Percentiles rank a stretch among this genome's conserved stretches.
phyloP scores from a whole-genome alignment of 495 filamentous ascomycete species.

The Xylaria nigripes region DNA sequence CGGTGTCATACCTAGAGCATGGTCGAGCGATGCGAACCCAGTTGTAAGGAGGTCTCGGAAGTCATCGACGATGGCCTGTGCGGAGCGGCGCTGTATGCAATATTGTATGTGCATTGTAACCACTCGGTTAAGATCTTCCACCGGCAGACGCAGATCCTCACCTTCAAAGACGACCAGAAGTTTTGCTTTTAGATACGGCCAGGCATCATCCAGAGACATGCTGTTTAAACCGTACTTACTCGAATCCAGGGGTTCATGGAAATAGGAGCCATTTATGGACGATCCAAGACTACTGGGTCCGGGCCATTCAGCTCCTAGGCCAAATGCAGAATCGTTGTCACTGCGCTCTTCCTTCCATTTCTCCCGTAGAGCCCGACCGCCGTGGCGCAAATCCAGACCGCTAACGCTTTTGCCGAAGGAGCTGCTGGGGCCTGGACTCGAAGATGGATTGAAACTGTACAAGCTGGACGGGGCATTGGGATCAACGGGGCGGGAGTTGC shows the following conservation, averaged over 20 bases:
- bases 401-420: conserved; percentile 68
- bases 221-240: conserved; percentile 63
- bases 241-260: conserved; percentile 40
- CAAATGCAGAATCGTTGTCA: conserved; percentile 28
- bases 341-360: conserved; percentile 72
- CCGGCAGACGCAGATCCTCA: conserved; percentile 77
- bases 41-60: conserved; percentile 69
- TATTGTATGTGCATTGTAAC: conserved; percentile 72
- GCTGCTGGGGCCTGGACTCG: conserved; percentile 64
- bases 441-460: conserved; percentile 59
- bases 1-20: conserved; percentile 62
- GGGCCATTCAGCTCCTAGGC: conserved; percentile 41
- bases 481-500: conserved; percentile 80
- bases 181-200: conserved; percentile 87
- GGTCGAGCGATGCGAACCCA: conserved; percentile 80
- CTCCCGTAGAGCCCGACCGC: conserved; percentile 73
- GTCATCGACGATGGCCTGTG: conserved; percentile 67
- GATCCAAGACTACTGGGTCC: conserved; percentile 44
- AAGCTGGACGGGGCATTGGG: conserved; percentile 76
- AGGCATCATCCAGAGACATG: conserved; percentile 84
- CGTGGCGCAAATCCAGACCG: conserved; percentile 79
- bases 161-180: conserved; percentile 89
- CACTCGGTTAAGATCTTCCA: conserved; percentile 90
- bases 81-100: conserved; percentile 59
- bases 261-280: conserved; percentile 32